A percentile compares a stretch with the other conserved stretches of the same genome.
phyloP scores from a whole-genome alignment of 2,329 filamentous ascomycete species.

The Fusarium heterosporum region DNA sequence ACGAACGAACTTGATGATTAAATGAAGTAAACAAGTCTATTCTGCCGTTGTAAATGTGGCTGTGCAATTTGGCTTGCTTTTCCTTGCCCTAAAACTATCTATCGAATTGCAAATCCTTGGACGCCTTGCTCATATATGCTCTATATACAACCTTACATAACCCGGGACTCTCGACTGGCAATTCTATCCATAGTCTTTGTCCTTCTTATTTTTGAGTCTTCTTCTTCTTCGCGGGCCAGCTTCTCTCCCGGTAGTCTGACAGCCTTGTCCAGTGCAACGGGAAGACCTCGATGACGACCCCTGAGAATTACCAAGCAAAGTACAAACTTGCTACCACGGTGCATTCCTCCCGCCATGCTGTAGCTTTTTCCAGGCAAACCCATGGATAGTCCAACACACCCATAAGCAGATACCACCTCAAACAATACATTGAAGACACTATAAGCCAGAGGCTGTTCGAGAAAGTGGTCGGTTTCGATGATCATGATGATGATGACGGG shows the following conservation, averaged over 20 bases:
- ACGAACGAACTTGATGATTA: conserved; percentile 6
- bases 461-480: conserved; percentile 68
- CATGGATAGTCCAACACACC: conserved; percentile 70
- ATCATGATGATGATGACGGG: conserved; percentile 70
- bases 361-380: conserved; percentile 66
- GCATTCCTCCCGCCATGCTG: conserved; percentile 67
- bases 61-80: conserved; percentile 15
- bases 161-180: conserved; percentile 42
- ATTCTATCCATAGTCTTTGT: conserved; percentile 47
- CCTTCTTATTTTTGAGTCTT: conserved; percentile 47
- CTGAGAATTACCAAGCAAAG: conserved; percentile 68
- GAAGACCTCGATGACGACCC: conserved; percentile 67
- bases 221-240: conserved; percentile 49
- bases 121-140: conserved; percentile 28
- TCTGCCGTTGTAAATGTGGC: background rate
- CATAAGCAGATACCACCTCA: conserved; percentile 69
- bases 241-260: conserved; percentile 57
- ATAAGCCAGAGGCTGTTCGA: conserved; percentile 62
- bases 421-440: conserved; percentile 71
- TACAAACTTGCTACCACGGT: conserved; percentile 67
- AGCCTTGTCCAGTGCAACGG: conserved; percentile 67
- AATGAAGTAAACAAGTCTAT: conserved; percentile 19
- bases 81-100: conserved; percentile 8
- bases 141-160: conserved; percentile 8
- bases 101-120: conserved; percentile 16